A percentile compares a stretch with the other conserved stretches of the same genome.
phyloP scores from a whole-genome alignment of 2,329 filamentous ascomycete genomes.

The Myriosclerotinia scirpicola region DNA sequence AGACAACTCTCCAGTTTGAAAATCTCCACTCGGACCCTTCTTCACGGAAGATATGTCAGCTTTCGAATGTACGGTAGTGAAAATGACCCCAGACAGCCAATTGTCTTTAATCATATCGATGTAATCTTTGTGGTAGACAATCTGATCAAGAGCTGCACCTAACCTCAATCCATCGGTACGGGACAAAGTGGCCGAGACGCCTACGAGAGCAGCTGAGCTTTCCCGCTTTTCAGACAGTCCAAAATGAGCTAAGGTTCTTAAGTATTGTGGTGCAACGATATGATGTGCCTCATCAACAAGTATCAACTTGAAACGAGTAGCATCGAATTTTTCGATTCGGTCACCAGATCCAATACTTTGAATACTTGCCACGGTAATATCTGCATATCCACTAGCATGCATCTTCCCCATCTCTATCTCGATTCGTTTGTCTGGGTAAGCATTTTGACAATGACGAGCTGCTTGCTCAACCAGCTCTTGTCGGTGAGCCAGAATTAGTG shows the following conservation, averaged over 20 bases:
- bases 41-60: conserved; percentile 74
- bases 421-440: conserved; percentile 77
- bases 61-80: conserved; percentile 85
- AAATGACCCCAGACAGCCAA: conserved; percentile 88
- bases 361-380: conserved; percentile 92
- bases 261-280: conserved; percentile 81
- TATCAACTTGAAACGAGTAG: conserved; percentile 77
- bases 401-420: conserved; percentile 89
- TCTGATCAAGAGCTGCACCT: conserved; percentile 85
- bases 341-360: conserved; percentile 77
- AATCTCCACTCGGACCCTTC: conserved; percentile 70
- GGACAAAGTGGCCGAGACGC: conserved; percentile 80
- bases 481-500: conserved; percentile 88
- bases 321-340: conserved; percentile 80
- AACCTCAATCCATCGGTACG: conserved; percentile 81
- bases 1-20: conserved; percentile 74
- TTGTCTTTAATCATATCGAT: conserved; percentile 83
- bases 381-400: conserved; percentile 75
- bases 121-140: conserved; percentile 90
- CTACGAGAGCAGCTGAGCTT: conserved; percentile 68
- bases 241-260: conserved; percentile 76
- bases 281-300: conserved; percentile 97
- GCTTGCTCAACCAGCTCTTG: conserved; percentile 95
- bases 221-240: conserved; percentile 56
- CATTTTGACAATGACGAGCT: conserved; percentile 74